These are phyloP conservation scores for Neopestalotiopsis sp. DNA, from an alignment of 2,329 filamentous ascomycete genomes.

Conservation along the genomic window DNA sequence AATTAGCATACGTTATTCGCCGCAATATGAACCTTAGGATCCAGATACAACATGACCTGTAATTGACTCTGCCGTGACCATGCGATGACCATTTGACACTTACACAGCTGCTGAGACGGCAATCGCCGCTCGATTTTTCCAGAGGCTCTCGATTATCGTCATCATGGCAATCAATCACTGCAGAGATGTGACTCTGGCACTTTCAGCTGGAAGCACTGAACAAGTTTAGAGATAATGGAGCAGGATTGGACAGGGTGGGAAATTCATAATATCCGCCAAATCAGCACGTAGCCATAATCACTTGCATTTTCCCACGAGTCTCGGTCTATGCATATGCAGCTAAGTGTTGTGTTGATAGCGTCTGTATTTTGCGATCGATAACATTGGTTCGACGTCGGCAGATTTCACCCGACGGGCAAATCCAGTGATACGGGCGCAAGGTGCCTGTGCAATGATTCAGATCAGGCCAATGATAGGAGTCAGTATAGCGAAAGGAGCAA, in stretches of 20 bases:
- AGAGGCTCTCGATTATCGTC: conserved; percentile 2
- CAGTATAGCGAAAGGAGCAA: no score
- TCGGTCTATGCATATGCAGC: neutral
- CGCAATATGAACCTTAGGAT: neutral
- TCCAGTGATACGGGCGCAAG: neutral
- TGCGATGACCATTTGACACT: neutral
- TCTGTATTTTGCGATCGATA: neutral
- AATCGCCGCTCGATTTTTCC: conserved; percentile 7
- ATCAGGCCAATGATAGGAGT: no score
- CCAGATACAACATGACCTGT: neutral
- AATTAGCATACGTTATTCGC: neutral
- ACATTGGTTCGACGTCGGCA: neutral
- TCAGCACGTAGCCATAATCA: neutral
- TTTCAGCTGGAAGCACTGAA: neutral
- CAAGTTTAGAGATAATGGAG: neutral
- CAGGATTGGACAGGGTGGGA: neutral
- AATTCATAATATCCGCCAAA: neutral
- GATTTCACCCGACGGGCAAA: neutral
- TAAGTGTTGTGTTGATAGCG: neutral
- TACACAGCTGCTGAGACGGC: conserved; percentile 11
- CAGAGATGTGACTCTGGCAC: neutral
- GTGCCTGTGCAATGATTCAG: neutral
- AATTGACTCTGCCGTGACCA: neutral
- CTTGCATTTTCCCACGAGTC: neutral
- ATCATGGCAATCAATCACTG: neutral